Percentiles rank a stretch among this genome's conserved stretches.
Evolutionary conservation across 1,139 yeast species (phyloP).

Genomic region (Geotrichum cucujoidarum): DNA sequence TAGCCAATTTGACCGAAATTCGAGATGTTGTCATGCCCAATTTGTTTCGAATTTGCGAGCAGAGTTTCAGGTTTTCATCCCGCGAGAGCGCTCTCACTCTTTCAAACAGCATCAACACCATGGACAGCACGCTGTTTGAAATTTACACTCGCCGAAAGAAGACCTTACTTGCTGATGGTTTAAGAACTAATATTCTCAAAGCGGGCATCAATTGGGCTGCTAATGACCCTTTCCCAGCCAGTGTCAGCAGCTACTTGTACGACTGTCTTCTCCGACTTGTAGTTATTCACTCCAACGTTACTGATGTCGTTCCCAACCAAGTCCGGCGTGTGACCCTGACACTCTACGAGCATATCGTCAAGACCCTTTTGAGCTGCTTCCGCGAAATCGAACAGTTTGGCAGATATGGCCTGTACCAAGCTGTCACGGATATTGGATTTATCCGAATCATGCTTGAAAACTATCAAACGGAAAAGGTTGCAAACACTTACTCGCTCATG

Average conservation of each 20-base stretch:
- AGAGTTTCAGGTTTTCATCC: conserved; percentile 43
- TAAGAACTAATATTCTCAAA: conserved; percentile 44
- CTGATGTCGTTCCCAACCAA: conserved; percentile 45
- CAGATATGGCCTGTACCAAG: conserved; percentile 38
- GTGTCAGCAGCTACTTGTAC: conserved; percentile 43
- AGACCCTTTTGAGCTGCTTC: conserved; percentile 42
- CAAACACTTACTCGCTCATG: conserved; percentile 30
- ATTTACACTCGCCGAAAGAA: conserved; percentile 49
- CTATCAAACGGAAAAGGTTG: conserved; percentile 33
- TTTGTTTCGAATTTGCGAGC: conserved; percentile 47
- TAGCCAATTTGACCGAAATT: conserved; percentile 51
- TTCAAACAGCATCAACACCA: conserved; percentile 43
- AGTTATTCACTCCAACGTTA: conserved; percentile 49
- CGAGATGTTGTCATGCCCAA: conserved; percentile 44
- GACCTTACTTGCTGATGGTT: conserved; percentile 43
- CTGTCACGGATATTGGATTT: conserved; percentile 40
- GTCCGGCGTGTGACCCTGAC: conserved; percentile 44
- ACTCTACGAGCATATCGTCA: conserved; percentile 45
- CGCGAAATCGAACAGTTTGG: conserved; percentile 41
- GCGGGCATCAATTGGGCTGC: conserved; percentile 45
- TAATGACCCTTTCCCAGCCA: conserved; percentile 34
- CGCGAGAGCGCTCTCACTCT: conserved; percentile 42
- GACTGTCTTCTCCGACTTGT: conserved; percentile 50
- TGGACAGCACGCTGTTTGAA: conserved; percentile 51
- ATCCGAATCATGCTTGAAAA: conserved; percentile 34